phyloP scores from a whole-genome alignment of 768 basidiomycete genomes.

The Phanerochaete carnosa region DNA sequence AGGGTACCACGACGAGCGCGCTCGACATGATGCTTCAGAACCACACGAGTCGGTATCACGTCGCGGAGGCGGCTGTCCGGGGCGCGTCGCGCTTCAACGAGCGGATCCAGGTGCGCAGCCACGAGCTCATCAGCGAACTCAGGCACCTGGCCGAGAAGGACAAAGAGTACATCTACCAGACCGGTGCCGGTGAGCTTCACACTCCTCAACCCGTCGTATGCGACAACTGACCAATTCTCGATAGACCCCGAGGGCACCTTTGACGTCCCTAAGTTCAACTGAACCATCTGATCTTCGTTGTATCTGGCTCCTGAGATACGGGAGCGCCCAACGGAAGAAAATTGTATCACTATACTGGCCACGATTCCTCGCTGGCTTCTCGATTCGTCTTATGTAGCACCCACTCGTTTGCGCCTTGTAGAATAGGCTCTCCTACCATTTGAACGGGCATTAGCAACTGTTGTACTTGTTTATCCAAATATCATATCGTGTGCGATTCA shows the following conservation, averaged over 20 bases:
- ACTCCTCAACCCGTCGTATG: neutral
- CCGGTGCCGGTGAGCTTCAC: constrained; percentile 49
- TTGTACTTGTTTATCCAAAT: too few species aligned
- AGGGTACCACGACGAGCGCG: constrained; percentile 81
- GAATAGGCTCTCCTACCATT: too few species aligned
- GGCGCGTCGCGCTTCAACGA: constrained; percentile 51
- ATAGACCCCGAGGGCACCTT: constrained; percentile 32
- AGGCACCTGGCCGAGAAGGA: constrained; percentile 62
- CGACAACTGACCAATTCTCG: neutral
- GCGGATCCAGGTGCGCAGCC: constrained; percentile 53
- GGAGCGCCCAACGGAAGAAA: neutral
- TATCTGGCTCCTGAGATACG: neutral
- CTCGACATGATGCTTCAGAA: constrained; percentile 84
- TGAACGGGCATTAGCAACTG: too few species aligned
- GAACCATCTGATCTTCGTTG: neutral
- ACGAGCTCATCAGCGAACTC: constrained; percentile 52
- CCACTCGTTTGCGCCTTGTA: too few species aligned
- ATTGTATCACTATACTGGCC: neutral
- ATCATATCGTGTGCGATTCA: too few species aligned
- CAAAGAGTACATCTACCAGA: constrained; percentile 53
- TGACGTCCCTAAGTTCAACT: constrained; percentile 14
- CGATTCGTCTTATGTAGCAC: too few species aligned
- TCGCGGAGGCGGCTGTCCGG: constrained; percentile 59
- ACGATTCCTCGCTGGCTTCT: too few species aligned
- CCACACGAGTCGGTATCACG: constrained; percentile 61